phyloP scores from a whole-genome alignment of 2,329 filamentous ascomycete genomes.

The Plectosphaerella plurivora region DNA sequence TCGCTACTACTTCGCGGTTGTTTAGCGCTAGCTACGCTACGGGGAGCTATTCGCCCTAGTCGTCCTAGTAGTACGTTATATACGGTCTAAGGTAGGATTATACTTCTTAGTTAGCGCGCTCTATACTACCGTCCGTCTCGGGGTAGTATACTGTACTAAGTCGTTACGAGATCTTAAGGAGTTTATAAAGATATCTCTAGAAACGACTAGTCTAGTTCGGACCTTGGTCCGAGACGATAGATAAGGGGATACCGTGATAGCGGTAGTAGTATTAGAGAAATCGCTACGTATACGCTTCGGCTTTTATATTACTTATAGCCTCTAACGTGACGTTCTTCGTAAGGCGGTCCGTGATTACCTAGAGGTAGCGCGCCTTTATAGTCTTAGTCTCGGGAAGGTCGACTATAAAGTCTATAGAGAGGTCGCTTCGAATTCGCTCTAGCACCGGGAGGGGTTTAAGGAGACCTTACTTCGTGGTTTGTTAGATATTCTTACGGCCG shows the following conservation, averaged over 20 bases:
- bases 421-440: too few species aligned
- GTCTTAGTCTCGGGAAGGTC: too few species aligned
- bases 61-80: background rate
- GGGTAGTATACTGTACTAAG: background rate
- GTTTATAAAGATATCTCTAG: background rate
- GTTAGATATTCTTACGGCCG: too few species aligned
- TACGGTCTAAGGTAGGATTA: background rate
- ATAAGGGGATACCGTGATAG: too few species aligned
- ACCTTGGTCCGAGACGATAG: too few species aligned
- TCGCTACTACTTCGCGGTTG: too few species aligned
- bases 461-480: too few species aligned
- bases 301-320: background rate
- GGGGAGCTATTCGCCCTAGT: background rate
- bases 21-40: background rate
- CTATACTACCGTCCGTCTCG: background rate
- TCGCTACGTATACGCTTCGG: too few species aligned
- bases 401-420: too few species aligned
- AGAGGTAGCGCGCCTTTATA: too few species aligned
- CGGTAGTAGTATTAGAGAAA: too few species aligned
- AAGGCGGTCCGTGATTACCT: background rate
- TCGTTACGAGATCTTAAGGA: background rate
- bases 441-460: too few species aligned
- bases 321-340: background rate
- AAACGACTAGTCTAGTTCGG: background rate
- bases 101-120: background rate